Evolutionary conservation across 345 rosid species (phyloP).

Genomic region (Boechera divaricarpa): DNA sequence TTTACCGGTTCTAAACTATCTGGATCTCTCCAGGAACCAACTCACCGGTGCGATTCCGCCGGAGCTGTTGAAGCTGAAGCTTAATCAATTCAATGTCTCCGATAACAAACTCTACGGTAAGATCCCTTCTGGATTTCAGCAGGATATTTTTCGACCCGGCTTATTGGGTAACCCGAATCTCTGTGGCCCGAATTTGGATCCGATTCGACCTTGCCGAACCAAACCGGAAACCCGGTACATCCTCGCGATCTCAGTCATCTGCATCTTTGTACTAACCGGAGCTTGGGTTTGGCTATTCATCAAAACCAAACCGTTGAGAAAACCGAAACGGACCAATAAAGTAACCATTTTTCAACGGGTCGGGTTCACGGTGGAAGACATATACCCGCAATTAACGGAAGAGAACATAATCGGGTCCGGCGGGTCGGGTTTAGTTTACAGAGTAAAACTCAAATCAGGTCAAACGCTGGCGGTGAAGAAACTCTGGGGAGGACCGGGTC

Average conservation of each 20-base stretch:
- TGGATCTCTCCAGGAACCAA: constrained; percentile 67
- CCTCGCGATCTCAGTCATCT: constrained; percentile 45
- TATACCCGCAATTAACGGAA: constrained; percentile 51
- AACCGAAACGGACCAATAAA: constrained; percentile 46
- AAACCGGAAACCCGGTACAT: constrained; percentile 42
- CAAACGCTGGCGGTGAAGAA: constrained; percentile 71
- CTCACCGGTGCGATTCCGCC: constrained; percentile 64
- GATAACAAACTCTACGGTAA: constrained; percentile 55
- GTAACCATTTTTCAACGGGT: constrained; percentile 67
- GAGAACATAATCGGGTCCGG: constrained; percentile 67
- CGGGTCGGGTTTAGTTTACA: constrained; percentile 70
- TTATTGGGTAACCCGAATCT: constrained; percentile 69
- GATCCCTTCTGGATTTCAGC: constrained; percentile 59
- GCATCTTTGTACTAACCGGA: constrained; percentile 46
- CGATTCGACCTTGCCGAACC: constrained; percentile 54
- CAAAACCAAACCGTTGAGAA: constrained; percentile 47
- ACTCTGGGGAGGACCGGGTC: constrained; percentile 46
- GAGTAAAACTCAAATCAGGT: constrained; percentile 57
- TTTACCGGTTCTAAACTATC: constrained; percentile 54
- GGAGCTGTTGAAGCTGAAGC: constrained; percentile 56
- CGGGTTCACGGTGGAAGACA: constrained; percentile 53
- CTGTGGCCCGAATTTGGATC: constrained; percentile 58
- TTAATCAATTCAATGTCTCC: constrained; percentile 65
- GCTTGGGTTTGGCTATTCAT: constrained; percentile 53
- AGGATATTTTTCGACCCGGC: constrained; percentile 43